Base-by-base conservation (phyloP, 805 yeast genomes). In the Sugiyamaella mastotermitis region DNA sequence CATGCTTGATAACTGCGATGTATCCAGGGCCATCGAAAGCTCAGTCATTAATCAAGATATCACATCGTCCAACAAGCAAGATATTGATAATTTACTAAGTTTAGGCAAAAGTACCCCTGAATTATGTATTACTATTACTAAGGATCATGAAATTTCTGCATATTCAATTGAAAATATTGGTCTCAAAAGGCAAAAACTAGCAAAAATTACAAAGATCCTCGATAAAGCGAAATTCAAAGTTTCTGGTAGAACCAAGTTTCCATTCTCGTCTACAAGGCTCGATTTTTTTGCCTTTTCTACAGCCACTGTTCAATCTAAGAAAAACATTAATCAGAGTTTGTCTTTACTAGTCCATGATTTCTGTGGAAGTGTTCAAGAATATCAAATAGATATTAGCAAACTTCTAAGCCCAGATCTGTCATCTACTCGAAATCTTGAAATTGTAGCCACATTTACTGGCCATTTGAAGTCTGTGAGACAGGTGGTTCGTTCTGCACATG, bases 381-480 rank as follows among this genome's bases (percentile, higher is more conserved):
- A 61, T 9, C 49, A 50, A 22, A 25, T 62, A 14, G 53, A 58
- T 42, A 49, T 39, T 22, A 52, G 31, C 22, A 61, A 37, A 24
- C 58, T 50, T 21, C 27, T 42, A 11, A 30, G 35, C 19, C 32
- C 37, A 8, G 10, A 25, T 14, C 13, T 11, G 31, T 8, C 19
- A 5, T n/a, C 13, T 31, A 17, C 14, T 32, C 16, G 38, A 13
- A 5, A 25, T 24, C 16, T 31, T 17, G 35, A 15, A 17, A 16
- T 24, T 28, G 13, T 24, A 27, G 21, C 34, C 1, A 40, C 81
- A 48, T 74, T 80, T 38, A 85, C 94, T 1, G 97, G 97, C 1
- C 96, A 87, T 54, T 72, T 76, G 39, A 87, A 87, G 53, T 83
- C 95, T 0, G 78, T 88, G 16, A 76, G 74, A 47, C 70, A 68